phyloP scores from a whole-genome alignment of 169 alveolate genomes.

The Plasmodium cynomolgi region DNA sequence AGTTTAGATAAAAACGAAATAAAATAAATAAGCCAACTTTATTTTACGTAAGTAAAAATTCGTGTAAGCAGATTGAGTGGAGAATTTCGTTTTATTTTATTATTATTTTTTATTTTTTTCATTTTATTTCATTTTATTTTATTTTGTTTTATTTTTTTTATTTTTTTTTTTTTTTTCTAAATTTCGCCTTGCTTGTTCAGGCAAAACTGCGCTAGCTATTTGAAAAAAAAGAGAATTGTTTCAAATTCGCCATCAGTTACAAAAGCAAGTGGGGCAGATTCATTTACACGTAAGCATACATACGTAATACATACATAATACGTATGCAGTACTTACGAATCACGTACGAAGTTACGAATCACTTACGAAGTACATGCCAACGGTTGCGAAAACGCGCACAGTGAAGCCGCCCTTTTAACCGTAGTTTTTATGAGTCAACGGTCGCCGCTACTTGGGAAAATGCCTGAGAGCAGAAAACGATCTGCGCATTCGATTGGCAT shows the following conservation, averaged over 20 bases:
- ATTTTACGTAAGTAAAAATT: not conserved
- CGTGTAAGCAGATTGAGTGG: not conserved
- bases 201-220: too few species aligned
- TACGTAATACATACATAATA: not conserved
- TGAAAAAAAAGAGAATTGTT: not conserved
- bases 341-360: not conserved
- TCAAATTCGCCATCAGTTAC: not conserved
- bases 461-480: not conserved
- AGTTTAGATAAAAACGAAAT: not conserved
- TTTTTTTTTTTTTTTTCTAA: not conserved
- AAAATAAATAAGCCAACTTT: not conserved
- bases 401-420: not conserved
- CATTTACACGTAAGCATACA: not conserved
- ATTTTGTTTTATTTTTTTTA: not conserved
- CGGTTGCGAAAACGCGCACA: not conserved
- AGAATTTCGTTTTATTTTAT: not conserved
- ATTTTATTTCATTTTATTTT: too few species aligned
- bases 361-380: not conserved
- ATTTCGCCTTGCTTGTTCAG: too few species aligned
- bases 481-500: not conserved
- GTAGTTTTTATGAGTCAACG: not conserved
- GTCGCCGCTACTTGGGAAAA: not conserved
- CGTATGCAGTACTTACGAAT: not conserved
- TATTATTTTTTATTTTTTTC: not conserved
- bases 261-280: not conserved